phyloP scores from a whole-genome alignment of 805 yeast species.

The Isabelozyma pseudorhagii region DNA sequence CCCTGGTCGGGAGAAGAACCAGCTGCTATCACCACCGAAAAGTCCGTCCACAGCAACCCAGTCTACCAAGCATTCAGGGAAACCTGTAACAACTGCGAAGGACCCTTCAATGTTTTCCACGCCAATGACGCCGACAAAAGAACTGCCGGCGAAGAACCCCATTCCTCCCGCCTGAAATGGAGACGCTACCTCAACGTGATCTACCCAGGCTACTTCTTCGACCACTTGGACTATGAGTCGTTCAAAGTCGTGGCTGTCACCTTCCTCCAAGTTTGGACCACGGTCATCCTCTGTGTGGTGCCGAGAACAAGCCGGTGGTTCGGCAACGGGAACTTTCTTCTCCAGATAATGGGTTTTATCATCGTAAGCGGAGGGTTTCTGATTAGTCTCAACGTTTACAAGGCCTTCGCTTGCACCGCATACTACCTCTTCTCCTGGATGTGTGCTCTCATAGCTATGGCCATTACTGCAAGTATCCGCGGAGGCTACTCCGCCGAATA shows the following conservation, averaged over 20 bases:
- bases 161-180: background rate
- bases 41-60: background rate
- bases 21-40: background rate
- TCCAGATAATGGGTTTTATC: slow-evolving; percentile 26
- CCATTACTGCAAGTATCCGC: slow-evolving; percentile 20
- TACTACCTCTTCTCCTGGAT: slow-evolving; percentile 20
- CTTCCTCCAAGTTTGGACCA: slow-evolving; percentile 25
- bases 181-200: background rate
- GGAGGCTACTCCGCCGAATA: slow-evolving; percentile 20
- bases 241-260: slow-evolving; percentile 21
- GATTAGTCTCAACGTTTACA: slow-evolving; percentile 13
- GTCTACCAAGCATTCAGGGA: background rate
- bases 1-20: no score
- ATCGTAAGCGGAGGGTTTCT: slow-evolving; percentile 24
- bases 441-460: slow-evolving; percentile 17
- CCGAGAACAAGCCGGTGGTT: slow-evolving; percentile 24
- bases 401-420: slow-evolving; percentile 12
- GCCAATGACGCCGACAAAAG: background rate
- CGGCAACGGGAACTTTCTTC: slow-evolving; percentile 25
- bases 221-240: slow-evolving; percentile 23
- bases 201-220: slow-evolving; percentile 21
- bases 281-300: slow-evolving; percentile 20
- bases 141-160: background rate
- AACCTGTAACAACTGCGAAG: background rate
- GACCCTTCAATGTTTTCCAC: background rate